Conservation (phyloP, 768 basidiomycete species). For the Symmetrospora coprosmae region DNA sequence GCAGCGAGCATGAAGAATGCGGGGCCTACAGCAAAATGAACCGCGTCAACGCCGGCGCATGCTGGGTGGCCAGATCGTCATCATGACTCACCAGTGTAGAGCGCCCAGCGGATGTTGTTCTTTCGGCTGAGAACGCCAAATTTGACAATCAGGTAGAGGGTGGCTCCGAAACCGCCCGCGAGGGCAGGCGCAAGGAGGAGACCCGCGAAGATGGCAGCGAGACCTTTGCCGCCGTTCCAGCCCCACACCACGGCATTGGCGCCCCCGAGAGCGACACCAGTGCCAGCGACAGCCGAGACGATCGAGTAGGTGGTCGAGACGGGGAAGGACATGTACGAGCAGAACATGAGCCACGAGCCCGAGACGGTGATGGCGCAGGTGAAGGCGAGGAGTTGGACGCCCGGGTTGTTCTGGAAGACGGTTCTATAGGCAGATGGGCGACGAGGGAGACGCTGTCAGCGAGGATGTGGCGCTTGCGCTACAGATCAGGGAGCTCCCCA, state of each 20-base stretch:
- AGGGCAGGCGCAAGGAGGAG: slow-evolving; percentile 32
- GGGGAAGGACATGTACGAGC: slow-evolving; percentile 38
- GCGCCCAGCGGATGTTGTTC: slow-evolving; percentile 35
- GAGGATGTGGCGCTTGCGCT: too few relatives aligned
- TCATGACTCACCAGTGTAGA: slow-evolving; percentile 31
- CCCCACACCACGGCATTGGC: slow-evolving; percentile 39
- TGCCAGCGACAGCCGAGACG: slow-evolving; percentile 41
- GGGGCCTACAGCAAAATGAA: too few relatives aligned
- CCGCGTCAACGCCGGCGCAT: too few relatives aligned
- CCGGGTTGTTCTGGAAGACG: slow-evolving; percentile 38
- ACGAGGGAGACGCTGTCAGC: neutral
- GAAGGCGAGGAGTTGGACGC: slow-evolving; percentile 40
- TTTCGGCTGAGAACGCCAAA: slow-evolving; percentile 36
- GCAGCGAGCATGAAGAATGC: slow-evolving; percentile 32
- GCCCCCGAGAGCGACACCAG: slow-evolving; percentile 38
- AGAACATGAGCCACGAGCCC: slow-evolving; percentile 33
- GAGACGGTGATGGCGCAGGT: slow-evolving; percentile 38
- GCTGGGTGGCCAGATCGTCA: slow-evolving; percentile 36
- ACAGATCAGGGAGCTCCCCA: too few relatives aligned
- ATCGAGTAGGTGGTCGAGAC: slow-evolving; percentile 43
- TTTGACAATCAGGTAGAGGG: slow-evolving; percentile 37
- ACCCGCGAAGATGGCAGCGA: slow-evolving; percentile 38
- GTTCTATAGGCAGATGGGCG: neutral
- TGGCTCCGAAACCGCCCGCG: slow-evolving; percentile 36
- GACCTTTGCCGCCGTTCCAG: slow-evolving; percentile 40